phyloP scores from a whole-genome alignment of 352 stramenopile genomes.

The Aphanomyces euteiches region DNA sequence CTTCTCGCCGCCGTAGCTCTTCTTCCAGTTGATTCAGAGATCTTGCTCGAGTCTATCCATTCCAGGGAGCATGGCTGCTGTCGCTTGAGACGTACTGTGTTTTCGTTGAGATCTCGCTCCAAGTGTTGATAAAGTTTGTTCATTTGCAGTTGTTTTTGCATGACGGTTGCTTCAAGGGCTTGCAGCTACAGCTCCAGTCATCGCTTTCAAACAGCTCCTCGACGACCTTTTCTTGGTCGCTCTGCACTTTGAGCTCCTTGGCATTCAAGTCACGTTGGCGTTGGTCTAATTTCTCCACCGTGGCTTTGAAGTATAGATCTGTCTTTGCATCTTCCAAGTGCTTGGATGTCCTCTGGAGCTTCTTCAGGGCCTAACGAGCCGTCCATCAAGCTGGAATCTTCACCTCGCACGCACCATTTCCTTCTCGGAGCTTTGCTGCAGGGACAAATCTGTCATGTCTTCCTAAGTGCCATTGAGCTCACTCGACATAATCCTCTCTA shows the following conservation, averaged over 20 bases:
- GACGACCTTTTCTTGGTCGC: neutral
- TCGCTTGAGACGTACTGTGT: neutral
- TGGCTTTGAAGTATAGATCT: slow-evolving; percentile 3
- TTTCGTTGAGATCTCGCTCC: neutral
- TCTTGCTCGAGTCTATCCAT: neutral
- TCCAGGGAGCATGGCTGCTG: neutral
- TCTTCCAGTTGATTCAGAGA: neutral
- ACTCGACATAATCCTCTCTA: neutral
- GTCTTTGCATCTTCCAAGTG: slow-evolving; percentile 2
- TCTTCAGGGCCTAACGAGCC: neutral
- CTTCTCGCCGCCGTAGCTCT: no score
- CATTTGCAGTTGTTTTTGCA: neutral
- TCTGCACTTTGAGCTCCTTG: neutral
- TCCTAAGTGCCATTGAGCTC: neutral
- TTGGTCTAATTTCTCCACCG: neutral
- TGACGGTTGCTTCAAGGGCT: neutral
- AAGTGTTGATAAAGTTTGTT: slow-evolving; percentile 3
- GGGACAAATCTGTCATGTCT: neutral
- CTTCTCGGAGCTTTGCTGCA: neutral
- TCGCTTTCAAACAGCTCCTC: neutral
- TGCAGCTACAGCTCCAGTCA: neutral
- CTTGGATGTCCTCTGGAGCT: neutral
- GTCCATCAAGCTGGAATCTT: neutral
- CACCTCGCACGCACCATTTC: neutral
- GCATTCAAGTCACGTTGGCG: neutral